phyloP scores from a whole-genome alignment of 805 yeast genomes.

The Kuraishia hungarica region DNA sequence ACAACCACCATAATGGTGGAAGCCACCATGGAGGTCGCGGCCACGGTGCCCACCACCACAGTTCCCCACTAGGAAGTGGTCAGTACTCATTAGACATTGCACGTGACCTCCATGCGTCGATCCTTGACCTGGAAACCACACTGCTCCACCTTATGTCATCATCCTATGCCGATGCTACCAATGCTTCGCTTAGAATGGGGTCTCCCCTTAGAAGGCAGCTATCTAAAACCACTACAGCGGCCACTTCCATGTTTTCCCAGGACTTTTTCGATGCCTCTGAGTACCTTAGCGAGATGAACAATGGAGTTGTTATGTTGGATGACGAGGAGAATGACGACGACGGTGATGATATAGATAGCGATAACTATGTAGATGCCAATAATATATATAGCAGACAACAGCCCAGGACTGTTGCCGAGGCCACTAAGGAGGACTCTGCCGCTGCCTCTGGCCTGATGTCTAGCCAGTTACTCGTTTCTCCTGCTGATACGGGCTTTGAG shows the following conservation, averaged over 20 bases:
- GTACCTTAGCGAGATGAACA: constrained; percentile 34
- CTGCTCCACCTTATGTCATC: not conserved
- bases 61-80: not conserved
- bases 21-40: not conserved
- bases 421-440: not conserved
- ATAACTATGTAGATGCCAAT: not conserved
- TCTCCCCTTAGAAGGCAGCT: not conserved
- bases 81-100: not conserved
- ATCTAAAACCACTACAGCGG: constrained; percentile 8
- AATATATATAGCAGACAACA: not conserved
- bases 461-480: not conserved
- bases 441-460: not conserved
- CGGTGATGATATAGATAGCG: not conserved
- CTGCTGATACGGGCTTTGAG: not conserved
- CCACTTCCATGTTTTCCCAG: constrained; percentile 33
- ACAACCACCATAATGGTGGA: no score
- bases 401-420: not conserved
- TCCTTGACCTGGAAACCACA: not conserved
- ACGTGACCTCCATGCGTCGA: not conserved
- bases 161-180: not conserved
- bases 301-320: constrained; percentile 48
- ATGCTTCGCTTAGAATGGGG: not conserved
- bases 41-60: not conserved
- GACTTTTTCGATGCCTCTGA: constrained; percentile 69
- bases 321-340: constrained; percentile 14